These are phyloP conservation scores for Phaeomoniella chlamydospora DNA, from an alignment of 2,329 filamentous ascomycete genomes.

Conservation along the genomic window DNA sequence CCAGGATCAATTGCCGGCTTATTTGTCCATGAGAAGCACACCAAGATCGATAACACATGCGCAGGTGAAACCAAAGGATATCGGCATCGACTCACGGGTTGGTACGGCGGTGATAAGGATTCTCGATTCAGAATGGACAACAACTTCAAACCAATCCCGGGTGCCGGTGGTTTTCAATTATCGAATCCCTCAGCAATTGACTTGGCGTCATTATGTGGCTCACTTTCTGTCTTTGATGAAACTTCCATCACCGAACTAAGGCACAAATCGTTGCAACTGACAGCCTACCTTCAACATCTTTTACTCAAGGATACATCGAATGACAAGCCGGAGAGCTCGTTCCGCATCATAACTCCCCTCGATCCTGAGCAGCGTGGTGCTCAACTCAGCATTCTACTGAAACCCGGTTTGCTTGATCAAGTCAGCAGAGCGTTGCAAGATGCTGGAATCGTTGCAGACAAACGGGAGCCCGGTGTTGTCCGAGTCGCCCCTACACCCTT, in stretches of 20 bases:
- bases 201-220: constrained; percentile 57
- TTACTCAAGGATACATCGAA: constrained; percentile 30
- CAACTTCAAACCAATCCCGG: constrained; percentile 59
- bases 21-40: constrained; percentile 65
- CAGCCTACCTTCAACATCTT: constrained; percentile 60
- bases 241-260: constrained; percentile 38
- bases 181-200: constrained; percentile 73
- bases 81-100: constrained; percentile 52
- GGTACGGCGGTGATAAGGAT: constrained; percentile 72
- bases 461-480: constrained; percentile 74
- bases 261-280: constrained; percentile 57
- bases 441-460: constrained; percentile 62
- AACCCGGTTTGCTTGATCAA: too few species aligned
- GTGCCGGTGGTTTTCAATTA: constrained; percentile 71
- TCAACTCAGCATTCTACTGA: constrained; percentile 61
- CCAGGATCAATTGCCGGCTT: constrained; percentile 67
- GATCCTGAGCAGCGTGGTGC: constrained; percentile 57
- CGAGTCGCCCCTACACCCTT: constrained; percentile 70
- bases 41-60: constrained; percentile 25
- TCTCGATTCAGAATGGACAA: constrained; percentile 76
- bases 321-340: constrained; percentile 17
- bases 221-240: constrained; percentile 58
- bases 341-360: constrained; percentile 54
- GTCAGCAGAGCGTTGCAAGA: too few species aligned
- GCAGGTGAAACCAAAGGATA: not conserved